Conservation (phyloP, 257 asterid species). For the Salvia miltiorrhiza region DNA sequence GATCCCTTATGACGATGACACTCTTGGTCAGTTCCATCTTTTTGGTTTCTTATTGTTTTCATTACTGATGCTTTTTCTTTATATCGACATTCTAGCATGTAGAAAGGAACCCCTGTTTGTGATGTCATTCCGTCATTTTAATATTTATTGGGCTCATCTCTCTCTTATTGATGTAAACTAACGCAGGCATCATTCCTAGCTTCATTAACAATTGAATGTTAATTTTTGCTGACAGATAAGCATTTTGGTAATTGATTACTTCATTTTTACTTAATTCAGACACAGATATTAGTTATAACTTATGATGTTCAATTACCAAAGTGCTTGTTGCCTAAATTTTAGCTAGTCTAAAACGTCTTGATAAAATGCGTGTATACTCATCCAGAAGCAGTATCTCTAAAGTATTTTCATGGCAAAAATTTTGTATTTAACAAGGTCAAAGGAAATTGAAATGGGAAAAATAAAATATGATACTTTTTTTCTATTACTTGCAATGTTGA, state of each 20-base stretch:
- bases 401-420: not conserved
- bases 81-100: not conserved
- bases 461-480: not conserved
- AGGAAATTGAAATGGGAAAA: not conserved
- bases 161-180: not conserved
- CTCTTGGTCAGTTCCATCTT: conserved; percentile 60
- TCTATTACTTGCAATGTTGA: not conserved
- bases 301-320: not conserved
- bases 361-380: not conserved
- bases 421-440: not conserved
- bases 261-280: not conserved
- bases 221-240: not conserved
- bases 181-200: not conserved
- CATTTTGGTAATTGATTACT: conserved; percentile 1
- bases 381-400: not conserved
- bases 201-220: not conserved
- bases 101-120: not conserved
- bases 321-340: not conserved
- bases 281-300: conserved; percentile 4
- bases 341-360: not conserved
- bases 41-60: not conserved
- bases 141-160: not conserved
- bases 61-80: not conserved
- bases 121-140: not conserved
- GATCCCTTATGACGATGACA: conserved; percentile 55